Percentiles rank a stretch among this genome's conserved stretches.
These are phyloP conservation scores for Populus simonii DNA, from an alignment of 345 rosid genomes.

Conservation along the genomic window DNA sequence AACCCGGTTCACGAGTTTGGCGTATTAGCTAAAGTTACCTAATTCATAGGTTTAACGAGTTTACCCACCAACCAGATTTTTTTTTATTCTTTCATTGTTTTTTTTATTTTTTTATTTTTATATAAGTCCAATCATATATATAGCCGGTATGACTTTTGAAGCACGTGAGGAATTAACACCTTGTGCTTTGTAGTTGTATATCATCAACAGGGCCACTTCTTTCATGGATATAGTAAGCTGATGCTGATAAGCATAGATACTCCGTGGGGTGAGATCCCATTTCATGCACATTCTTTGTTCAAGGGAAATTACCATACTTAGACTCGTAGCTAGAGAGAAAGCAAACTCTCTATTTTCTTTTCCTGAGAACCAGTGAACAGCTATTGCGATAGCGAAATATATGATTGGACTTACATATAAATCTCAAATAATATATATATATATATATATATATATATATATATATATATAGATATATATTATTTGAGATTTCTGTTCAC, in stretches of 20 bases:
- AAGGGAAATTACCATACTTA: slow-evolving; percentile 4
- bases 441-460: no score
- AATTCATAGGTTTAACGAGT: no score
- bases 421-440: no score
- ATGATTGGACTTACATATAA: background rate
- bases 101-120: no score
- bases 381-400: background rate
- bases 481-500: no score
- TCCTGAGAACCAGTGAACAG: background rate
- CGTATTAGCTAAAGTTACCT: accelerated
- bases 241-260: background rate
- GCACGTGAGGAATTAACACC: no score
- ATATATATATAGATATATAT: no score
- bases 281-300: background rate
- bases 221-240: background rate
- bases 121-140: no score
- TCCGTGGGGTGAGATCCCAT: background rate
- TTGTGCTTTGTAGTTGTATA: background rate
- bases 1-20: no score
- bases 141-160: no score
- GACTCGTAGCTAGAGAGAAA: background rate
- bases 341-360: background rate
- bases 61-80: no score
- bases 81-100: no score
- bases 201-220: background rate